Evolutionary conservation across 139 green algal genomes (phyloP).

Genomic region (Chlorella sp.): DNA sequence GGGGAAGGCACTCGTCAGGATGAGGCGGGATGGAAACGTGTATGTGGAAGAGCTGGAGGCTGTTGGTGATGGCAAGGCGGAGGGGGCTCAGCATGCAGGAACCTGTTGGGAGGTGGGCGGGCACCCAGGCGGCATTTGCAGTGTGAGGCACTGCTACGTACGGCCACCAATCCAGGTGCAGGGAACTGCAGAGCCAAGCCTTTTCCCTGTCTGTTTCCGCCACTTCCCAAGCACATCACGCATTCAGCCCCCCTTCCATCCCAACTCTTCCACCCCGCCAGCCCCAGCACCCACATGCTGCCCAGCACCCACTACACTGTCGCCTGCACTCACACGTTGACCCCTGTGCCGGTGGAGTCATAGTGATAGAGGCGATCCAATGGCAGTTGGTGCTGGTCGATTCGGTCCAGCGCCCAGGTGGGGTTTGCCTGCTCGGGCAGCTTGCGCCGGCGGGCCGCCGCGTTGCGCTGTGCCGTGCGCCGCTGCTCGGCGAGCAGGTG

Average conservation of each 20-base stretch:
- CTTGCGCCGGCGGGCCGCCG: slow-evolving; percentile 8
- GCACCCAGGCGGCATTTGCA: no score
- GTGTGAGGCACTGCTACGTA: neutral
- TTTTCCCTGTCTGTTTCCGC: no score
- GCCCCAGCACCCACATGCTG: neutral
- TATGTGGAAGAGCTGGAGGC: no score
- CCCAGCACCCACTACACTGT: slow-evolving; percentile 8
- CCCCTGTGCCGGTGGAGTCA: slow-evolving; percentile 39
- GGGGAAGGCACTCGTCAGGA: neutral
- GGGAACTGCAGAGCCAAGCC: neutral
- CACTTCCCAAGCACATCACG: no score
- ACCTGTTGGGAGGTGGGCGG: no score
- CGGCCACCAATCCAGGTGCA: neutral
- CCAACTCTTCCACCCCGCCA: no score
- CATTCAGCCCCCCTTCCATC: no score
- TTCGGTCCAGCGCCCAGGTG: slow-evolving; percentile 46
- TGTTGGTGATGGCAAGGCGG: no score
- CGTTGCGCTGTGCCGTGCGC: neutral
- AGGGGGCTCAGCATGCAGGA: no score
- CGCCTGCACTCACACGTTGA: slow-evolving; percentile 49
- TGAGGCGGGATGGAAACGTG: no score
- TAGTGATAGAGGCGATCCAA: slow-evolving; percentile 54
- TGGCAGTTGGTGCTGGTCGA: slow-evolving; percentile 42
- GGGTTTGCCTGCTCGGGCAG: slow-evolving; percentile 19
- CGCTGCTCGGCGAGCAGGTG: neutral